Conservation (phyloP, 768 basidiomycete species). For the Lentinula sp. region DNA sequence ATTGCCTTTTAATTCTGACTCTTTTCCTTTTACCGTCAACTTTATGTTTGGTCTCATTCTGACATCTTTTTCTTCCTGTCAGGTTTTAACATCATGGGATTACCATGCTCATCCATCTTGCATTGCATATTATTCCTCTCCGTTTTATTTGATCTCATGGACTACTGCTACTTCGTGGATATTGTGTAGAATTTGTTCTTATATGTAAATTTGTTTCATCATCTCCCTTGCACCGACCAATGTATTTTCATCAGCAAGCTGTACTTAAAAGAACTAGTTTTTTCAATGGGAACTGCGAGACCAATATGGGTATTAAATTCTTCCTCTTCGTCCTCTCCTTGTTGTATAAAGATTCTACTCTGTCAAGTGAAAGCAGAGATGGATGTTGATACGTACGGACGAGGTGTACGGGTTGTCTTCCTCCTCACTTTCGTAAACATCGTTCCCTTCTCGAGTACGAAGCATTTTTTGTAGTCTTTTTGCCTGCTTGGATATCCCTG, state of each 20-base stretch:
- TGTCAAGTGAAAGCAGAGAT: not conserved
- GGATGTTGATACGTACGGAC: slow-evolving; percentile 42
- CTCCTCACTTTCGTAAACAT: slow-evolving; percentile 76
- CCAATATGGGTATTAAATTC: slow-evolving; percentile 34
- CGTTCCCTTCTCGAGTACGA: slow-evolving; percentile 76
- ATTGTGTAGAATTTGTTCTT: not conserved
- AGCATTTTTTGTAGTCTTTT: slow-evolving; percentile 85
- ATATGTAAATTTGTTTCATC: not conserved
- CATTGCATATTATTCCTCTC: not conserved
- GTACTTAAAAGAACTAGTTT: too few relatives aligned
- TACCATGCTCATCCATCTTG: not conserved
- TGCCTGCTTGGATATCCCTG: slow-evolving; percentile 57
- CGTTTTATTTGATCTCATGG: not conserved
- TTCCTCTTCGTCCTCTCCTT: slow-evolving; percentile 74
- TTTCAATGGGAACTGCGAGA: slow-evolving; percentile 26
- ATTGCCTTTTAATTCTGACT: slow-evolving; percentile 49
- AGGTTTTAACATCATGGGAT: not conserved
- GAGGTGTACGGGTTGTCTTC: slow-evolving; percentile 79
- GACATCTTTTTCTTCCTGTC: not conserved
- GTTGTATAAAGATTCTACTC: slow-evolving; percentile 7
- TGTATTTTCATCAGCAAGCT: too few relatives aligned
- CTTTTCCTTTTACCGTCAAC: slow-evolving; percentile 3
- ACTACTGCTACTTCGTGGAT: not conserved
- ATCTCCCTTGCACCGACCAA: not conserved
- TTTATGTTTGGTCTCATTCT: not conserved